These are phyloP conservation scores for Chalciporus pseudorubinellus DNA, from an alignment of 768 basidiomycete species.

Conservation along the genomic window DNA sequence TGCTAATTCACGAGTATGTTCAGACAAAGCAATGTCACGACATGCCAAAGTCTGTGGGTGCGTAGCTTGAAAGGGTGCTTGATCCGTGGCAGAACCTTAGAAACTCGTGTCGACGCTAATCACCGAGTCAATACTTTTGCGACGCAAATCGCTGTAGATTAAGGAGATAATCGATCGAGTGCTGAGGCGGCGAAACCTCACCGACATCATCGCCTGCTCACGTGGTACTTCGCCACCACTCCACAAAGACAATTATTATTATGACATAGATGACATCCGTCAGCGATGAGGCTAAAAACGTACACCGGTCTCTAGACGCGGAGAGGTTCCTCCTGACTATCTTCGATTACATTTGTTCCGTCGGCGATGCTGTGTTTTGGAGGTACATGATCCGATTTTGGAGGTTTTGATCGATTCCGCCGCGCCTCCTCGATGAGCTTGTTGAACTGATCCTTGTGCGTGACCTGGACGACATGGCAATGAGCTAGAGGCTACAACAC, in stretches of 20 bases:
- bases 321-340: conserved; percentile 36
- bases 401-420: conserved; percentile 31
- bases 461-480: conserved; percentile 4
- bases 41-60: background rate
- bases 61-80: background rate
- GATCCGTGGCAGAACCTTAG: background rate
- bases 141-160: background rate
- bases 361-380: background rate
- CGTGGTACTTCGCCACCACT: background rate
- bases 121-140: background rate
- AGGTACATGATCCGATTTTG: background rate
- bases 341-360: conserved; percentile 30
- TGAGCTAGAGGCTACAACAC: background rate
- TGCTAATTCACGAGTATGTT: background rate
- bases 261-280: background rate
- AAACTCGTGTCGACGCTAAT: conserved; percentile 4
- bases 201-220: conserved; percentile 2
- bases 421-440: conserved; percentile 36
- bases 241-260: background rate
- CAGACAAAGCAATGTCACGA: conserved; percentile 5
- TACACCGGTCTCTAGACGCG: conserved; percentile 4
- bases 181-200: background rate
- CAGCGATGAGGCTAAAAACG: background rate
- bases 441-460: conserved; percentile 34
- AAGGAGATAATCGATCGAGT: background rate